Evolutionary conservation across 2,329 filamentous ascomycete genomes (phyloP), one percentile per base, ranked within the genome.

Genomic region (Verticillium nonalfalfae): DNA sequence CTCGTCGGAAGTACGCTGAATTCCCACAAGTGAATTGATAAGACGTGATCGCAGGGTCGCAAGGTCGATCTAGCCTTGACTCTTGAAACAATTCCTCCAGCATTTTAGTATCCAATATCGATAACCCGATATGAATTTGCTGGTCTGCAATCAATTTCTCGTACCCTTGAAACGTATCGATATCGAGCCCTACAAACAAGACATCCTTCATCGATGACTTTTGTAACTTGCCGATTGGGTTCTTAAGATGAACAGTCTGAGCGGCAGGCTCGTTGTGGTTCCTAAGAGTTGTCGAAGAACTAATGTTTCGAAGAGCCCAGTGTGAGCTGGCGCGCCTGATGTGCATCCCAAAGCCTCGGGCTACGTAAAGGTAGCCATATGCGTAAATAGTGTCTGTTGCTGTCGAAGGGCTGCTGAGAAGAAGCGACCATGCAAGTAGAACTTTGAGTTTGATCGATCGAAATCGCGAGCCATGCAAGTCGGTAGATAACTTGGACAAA

Each of bases 91-190:
- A n/a, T 15, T 2, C 18, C 15, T 45, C 13, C 2, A 65, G 60
- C 15, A n/a, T 18, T 38, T 58, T 57, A 21, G 59, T 60, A 31
- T 64, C 64, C 13, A 63, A 55, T 34, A 55, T 26, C 0, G 62
- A 65, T 13, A 63, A 9, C 1, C 61, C 62, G 14, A 64, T 21
- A 26, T 64, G 61, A 13, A 64, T 31, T 15, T 63, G 60, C 13
- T 63, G 60, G 57, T 63, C 61, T 2, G 58, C 54, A n/a, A 59
- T 39, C 38, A 63, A 50, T 11, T 54, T 33, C 6, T 59, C 56
- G 52, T 64, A 64, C 14, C 61, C 62, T 57, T 65, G 61, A 56
- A 62, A 63, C 1, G 64, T 63, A 26, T 65, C 61, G 35, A 65
- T 57, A 11, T 65, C 61, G 31, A 64, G 59, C 15, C 62, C 59